Evolutionary conservation across 129 eudicot genomes (phyloP), one percentile per base, ranked within the genome.

Genomic region (Flaveria linearis): DNA sequence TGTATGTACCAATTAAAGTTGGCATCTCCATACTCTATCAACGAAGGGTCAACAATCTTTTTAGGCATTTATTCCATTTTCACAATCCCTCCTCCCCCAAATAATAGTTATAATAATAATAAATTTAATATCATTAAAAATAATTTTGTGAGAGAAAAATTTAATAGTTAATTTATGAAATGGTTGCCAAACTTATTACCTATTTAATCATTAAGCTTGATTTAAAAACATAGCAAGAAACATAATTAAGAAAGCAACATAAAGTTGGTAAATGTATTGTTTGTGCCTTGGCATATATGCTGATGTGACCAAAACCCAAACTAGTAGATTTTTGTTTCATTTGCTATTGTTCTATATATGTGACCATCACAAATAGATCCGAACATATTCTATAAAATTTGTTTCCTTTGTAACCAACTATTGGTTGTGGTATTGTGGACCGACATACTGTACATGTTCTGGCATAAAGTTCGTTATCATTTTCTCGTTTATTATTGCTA

Each of bases 21-120:
- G 23, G 72, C 30, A 46, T 69, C 26, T 28, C 20, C 45, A 45
- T 16, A 28, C 18, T 14, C 20, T 73, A 63, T 62, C 74, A 52
- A 41, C 78, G 53, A 73, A 73, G 79, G 74, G 83, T 66, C 75
- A 80, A 53, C 33, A 41, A n/a, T 47, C 39, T 46, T 75, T 68
- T 43, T 47, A 57, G 60, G 69, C 52, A 53, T 72, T 49, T 72
- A 73, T 79, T 72, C 83, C 66, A 39, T 9, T 53, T 64, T 23
- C 26, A 17, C 78, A 63, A 39, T 53, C 61, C 69, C 74, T 75
- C 75, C 75, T 7, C 6, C 62, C 69, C 60, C 3, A 58, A 25
- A 28, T 28, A 28, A 28, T 28, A 4, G 3, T 2, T 20, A 22
- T 9, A 58, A 61, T 2, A 58, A 22, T 22, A 58, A 61, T 0